Percentiles rank a stretch among this genome's conserved stretches.
Evolutionary conservation across 139 green algal species (phyloP).

Genomic region (Chlamydomonas incerta): DNA sequence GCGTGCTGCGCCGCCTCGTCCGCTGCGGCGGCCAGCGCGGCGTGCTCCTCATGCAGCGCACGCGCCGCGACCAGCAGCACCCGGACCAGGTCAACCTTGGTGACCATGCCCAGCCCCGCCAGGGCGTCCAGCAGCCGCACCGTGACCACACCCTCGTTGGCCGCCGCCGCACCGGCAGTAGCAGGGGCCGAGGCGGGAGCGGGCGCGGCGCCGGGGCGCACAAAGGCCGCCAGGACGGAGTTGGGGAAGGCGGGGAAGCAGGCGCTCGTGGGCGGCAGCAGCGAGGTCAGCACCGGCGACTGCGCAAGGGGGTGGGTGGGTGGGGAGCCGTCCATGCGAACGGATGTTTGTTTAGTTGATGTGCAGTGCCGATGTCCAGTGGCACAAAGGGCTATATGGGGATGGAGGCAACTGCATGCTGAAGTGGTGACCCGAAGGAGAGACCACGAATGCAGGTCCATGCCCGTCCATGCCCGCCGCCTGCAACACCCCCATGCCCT

Average conservation of each 20-base stretch:
- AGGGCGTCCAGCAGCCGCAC: constrained; percentile 60
- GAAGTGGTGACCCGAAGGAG: too few relatives aligned
- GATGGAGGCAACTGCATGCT: too few relatives aligned
- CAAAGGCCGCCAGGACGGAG: constrained; percentile 31
- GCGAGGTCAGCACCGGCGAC: constrained; percentile 37
- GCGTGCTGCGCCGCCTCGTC: background rate
- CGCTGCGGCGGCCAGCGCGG: background rate
- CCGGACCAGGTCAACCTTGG: constrained; percentile 8
- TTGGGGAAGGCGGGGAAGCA: constrained; percentile 57
- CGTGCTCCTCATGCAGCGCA: constrained; percentile 43
- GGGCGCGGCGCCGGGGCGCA: background rate
- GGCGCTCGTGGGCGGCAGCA: constrained; percentile 61
- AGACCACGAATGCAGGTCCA: too few relatives aligned
- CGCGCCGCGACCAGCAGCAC: constrained; percentile 64
- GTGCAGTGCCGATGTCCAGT: too few relatives aligned
- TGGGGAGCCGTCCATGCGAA: too few relatives aligned
- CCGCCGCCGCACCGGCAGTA: background rate
- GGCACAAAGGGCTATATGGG: too few relatives aligned
- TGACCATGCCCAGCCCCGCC: constrained; percentile 62
- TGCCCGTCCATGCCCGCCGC: too few relatives aligned
- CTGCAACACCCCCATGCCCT: too few relatives aligned
- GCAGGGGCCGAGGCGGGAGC: background rate
- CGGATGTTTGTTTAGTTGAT: too few relatives aligned
- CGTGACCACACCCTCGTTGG: background rate
- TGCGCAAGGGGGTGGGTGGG: too few relatives aligned